Conservation (phyloP, 2,329 filamentous ascomycete genomes). For the Colletotrichum coccodes region DNA sequence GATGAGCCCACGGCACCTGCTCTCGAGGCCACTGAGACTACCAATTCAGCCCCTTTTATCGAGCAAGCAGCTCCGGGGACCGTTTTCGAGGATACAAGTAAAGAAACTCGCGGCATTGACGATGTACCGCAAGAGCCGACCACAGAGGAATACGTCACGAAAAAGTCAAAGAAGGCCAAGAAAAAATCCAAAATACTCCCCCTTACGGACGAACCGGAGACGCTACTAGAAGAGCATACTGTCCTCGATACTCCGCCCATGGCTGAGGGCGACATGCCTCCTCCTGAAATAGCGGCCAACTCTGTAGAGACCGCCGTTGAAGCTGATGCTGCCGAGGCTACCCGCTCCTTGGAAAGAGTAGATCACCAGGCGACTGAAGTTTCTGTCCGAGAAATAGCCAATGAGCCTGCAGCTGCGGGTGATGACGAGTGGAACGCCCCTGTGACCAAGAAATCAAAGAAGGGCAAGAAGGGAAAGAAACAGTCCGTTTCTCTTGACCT, state of each 20-base stretch:
- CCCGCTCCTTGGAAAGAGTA: slow-evolving; percentile 36
- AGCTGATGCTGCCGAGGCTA: background rate
- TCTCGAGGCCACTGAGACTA: background rate
- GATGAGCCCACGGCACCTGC: background rate
- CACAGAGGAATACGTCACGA: slow-evolving; percentile 5
- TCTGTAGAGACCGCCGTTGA: background rate
- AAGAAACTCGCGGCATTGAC: background rate
- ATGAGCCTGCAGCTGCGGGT: background rate
- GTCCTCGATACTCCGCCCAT: background rate
- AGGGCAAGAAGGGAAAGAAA: slow-evolving; percentile 44
- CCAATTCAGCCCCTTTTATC: background rate
- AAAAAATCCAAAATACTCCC: slow-evolving; percentile 38
- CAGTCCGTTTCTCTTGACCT: background rate
- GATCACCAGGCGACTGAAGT: slow-evolving; percentile 6
- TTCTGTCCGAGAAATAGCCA: background rate
- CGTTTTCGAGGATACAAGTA: background rate
- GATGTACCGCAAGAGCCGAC: background rate
- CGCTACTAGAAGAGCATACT: background rate
- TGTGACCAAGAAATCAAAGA: slow-evolving; percentile 35
- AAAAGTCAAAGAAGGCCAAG: slow-evolving; percentile 39
- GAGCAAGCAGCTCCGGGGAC: background rate
- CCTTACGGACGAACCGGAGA: background rate
- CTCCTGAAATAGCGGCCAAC: background rate
- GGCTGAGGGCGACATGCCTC: background rate
- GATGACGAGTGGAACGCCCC: slow-evolving; percentile 27